Conservation (phyloP, 2,329 filamentous ascomycete species). For the Zarea fungicola region DNA sequence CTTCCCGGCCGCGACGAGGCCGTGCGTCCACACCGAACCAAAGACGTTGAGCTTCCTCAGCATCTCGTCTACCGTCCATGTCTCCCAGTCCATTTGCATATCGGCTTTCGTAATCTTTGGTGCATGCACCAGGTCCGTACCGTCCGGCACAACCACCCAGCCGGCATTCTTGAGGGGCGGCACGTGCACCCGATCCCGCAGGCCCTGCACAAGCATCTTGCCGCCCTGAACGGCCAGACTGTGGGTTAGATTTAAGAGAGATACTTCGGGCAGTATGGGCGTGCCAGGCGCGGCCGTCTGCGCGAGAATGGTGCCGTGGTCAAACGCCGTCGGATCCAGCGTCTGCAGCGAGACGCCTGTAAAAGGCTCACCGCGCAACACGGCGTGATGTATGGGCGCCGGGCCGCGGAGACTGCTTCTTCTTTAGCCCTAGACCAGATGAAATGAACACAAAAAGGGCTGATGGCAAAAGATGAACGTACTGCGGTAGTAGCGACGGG, state of each 20-base stretch:
- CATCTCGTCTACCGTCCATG: slow-evolving; percentile 50
- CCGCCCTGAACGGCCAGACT: slow-evolving; percentile 62
- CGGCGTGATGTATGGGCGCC: slow-evolving; percentile 80
- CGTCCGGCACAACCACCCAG: slow-evolving; percentile 22
- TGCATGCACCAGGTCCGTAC: slow-evolving; percentile 44
- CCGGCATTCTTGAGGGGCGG: slow-evolving; percentile 46
- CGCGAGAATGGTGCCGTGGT: slow-evolving; percentile 69
- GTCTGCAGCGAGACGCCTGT: slow-evolving; percentile 87
- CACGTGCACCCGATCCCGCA: slow-evolving; percentile 60
- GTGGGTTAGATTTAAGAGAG: slow-evolving; percentile 34
- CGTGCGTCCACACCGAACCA: slow-evolving; percentile 59
- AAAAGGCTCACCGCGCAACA: slow-evolving; percentile 54
- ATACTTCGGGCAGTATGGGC: slow-evolving; percentile 39
- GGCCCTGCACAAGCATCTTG: slow-evolving; percentile 60
- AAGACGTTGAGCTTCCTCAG: slow-evolving; percentile 53
- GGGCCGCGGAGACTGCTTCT: slow-evolving; percentile 68
- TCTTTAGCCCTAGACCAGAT: neutral
- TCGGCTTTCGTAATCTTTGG: slow-evolving; percentile 67
- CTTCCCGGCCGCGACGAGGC: slow-evolving; percentile 18
- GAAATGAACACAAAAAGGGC: neutral
- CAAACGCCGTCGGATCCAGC: slow-evolving; percentile 69
- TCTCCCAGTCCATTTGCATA: slow-evolving; percentile 54
- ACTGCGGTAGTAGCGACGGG: slow-evolving; percentile 85
- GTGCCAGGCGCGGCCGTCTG: slow-evolving; percentile 61
- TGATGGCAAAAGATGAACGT: slow-evolving; percentile 21